These are phyloP conservation scores for Malassezia slooffiae DNA, from an alignment of 1,284 basidiomycete species.

Conservation along the genomic window DNA sequence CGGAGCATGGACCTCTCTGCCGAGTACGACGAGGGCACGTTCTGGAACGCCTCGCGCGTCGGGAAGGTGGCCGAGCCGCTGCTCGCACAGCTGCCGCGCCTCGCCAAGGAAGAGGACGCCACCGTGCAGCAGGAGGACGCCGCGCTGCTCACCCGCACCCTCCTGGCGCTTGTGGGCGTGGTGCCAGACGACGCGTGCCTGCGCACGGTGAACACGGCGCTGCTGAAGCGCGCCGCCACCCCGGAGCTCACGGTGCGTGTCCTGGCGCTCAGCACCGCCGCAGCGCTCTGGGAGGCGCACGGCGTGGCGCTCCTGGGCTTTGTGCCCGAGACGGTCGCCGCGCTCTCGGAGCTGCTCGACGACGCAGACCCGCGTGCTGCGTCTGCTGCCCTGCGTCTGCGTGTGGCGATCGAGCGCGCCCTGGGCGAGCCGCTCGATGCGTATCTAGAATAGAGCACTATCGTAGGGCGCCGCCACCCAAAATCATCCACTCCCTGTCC, in stretches of 20 bases:
- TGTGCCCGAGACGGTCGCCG: conserved; percentile 52
- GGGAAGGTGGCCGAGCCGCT: conserved; percentile 56
- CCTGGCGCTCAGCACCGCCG: conserved; percentile 60
- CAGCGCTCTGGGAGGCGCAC: conserved; percentile 59
- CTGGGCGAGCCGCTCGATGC: conserved; percentile 48
- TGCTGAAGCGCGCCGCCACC: conserved; percentile 59
- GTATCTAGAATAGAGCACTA: conserved; percentile 30
- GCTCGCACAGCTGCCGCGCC: conserved; percentile 54
- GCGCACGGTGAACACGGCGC: conserved; percentile 66
- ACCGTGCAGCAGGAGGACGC: not conserved
- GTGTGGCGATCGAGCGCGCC: conserved; percentile 48
- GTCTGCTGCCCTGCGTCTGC: conserved; percentile 47
- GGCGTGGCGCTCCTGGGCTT: conserved; percentile 54
- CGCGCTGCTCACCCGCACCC: conserved; percentile 33
- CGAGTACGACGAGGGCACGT: conserved; percentile 69
- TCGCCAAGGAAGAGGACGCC: conserved; percentile 1
- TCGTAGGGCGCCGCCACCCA: too few relatives aligned
- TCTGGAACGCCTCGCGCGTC: conserved; percentile 75
- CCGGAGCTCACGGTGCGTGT: conserved; percentile 42
- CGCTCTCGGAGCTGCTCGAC: conserved; percentile 51
- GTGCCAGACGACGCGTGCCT: conserved; percentile 57
- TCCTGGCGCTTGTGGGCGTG: conserved; percentile 54
- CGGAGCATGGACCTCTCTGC: conserved; percentile 61
- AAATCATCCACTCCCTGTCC: too few relatives aligned
- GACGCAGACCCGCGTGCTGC: conserved; percentile 50